Evolutionary conservation across 148 eudicot genomes (phyloP), one percentile per base, ranked within the genome.

Genomic region (Vaccinium darrowii): DNA sequence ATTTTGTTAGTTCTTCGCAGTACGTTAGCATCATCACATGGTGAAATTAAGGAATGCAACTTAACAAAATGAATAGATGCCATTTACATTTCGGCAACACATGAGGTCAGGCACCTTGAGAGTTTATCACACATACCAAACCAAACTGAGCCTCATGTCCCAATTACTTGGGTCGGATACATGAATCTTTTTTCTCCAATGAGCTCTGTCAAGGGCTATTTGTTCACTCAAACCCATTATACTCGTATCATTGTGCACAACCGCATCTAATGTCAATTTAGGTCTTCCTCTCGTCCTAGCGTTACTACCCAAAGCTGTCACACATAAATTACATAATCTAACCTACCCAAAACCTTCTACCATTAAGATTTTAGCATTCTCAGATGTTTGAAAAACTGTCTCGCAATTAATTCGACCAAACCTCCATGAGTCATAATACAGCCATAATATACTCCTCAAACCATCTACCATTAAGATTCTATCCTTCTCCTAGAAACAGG

Each of bases 61-160:
- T 36, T 11, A 25, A 36, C 72, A 60, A 39, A 58, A 3, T 5
- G 43, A 80, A 16, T 72, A 36, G 33, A 25, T 36, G 39, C 67
- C 15, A 43, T 57, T 36, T 80, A 36, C 63, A 18, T 80, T 80
- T 56, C 51, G 10, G 15, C 8, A 80, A 33, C 67, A 57, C 63
- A 54, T 8, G 43, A 78, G 43, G 11, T 27, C 81, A 78, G 43
- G 43, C 62, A 80, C 50, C 49, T 33, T 58, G 82, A 58, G 81
- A 16, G 82, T 58, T 33, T 80, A 36, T 80, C 51, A 33, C 18
- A 80, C 6, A 69, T 5, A 27, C 39, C 39, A 36, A 36, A 36
- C 39, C 39, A 36, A 36, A 36, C 3, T 1, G 39, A 36, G 39
- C 39, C 39, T 36, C 2, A 36, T 36, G 39, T 36, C 39, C 39